Conservation (phyloP, 768 basidiomycete genomes). For the Sistotremastrum niveocremeum region DNA sequence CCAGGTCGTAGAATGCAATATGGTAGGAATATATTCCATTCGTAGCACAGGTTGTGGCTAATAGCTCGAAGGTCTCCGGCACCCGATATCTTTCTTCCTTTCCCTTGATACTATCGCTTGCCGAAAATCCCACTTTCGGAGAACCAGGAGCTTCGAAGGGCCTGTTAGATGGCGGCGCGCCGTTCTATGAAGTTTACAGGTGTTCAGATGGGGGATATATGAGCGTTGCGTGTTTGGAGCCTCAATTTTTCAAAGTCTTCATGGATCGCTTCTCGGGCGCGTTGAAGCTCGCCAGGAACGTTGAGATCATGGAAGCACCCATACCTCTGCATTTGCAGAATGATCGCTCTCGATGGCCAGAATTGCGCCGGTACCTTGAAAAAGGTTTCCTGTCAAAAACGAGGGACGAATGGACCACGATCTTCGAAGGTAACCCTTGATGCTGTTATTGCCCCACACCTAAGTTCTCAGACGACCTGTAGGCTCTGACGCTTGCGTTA, state of each 20-base stretch:
- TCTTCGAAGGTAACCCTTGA: constrained; percentile 42
- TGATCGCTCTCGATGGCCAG: constrained; percentile 41
- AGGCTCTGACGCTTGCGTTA: constrained; percentile 62
- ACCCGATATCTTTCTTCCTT: constrained; percentile 66
- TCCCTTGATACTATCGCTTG: constrained; percentile 37
- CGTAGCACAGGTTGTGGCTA: background rate
- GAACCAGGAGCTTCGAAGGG: constrained; percentile 28
- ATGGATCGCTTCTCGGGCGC: constrained; percentile 38
- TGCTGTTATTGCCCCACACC: background rate
- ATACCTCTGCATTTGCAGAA: constrained; percentile 16
- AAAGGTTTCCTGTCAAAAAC: constrained; percentile 47
- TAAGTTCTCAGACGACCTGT: constrained; percentile 1
- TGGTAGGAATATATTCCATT: constrained; percentile 31
- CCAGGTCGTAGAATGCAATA: constrained; percentile 62
- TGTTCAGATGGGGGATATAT: constrained; percentile 66
- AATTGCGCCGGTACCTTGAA: constrained; percentile 40
- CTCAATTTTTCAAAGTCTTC: constrained; percentile 55
- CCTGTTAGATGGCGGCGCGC: constrained; percentile 61
- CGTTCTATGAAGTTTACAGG: constrained; percentile 63
- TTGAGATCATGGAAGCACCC: constrained; percentile 13
- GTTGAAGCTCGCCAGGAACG: constrained; percentile 30
- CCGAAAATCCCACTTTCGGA: constrained; percentile 18
- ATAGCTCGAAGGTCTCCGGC: constrained; percentile 51
- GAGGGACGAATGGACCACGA: constrained; percentile 53
- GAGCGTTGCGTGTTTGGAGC: constrained; percentile 65